phyloP scores from a whole-genome alignment of 1,284 basidiomycete species.

The Irpex rosettiformis region DNA sequence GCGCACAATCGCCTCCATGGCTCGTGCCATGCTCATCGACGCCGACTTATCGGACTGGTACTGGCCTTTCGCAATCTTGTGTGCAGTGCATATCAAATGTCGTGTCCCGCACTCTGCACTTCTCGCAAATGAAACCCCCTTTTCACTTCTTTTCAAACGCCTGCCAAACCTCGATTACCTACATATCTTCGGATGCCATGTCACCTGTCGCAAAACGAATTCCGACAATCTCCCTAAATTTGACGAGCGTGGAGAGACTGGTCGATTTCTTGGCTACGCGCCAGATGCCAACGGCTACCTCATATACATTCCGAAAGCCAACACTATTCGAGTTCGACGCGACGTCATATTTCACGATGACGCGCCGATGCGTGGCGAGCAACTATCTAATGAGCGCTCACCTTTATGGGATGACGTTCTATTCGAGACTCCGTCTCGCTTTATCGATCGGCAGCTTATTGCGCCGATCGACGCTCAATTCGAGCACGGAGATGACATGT shows the following conservation, averaged over 20 bases:
- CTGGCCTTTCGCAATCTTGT: conserved; percentile 16
- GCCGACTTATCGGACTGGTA: conserved; percentile 14
- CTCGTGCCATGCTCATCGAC: conserved; percentile 20
- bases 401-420: too few species aligned
- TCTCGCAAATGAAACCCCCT: neutral
- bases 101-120: neutral
- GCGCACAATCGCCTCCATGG: conserved; percentile 21
- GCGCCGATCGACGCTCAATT: too few species aligned
- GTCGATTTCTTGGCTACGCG: neutral
- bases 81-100: neutral
- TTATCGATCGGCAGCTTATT: too few species aligned
- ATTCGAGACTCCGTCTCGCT: too few species aligned
- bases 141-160: neutral
- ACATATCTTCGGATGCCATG: neutral
- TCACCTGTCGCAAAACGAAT: neutral
- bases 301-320: neutral
- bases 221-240: neutral
- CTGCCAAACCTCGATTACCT: neutral
- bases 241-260: neutral
- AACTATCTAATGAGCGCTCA: too few species aligned
- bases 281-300: neutral
- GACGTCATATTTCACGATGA: neutral
- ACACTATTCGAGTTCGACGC: neutral
- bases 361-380: too few species aligned
- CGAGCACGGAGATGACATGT: too few species aligned